These are phyloP conservation scores for Tricharina praecox DNA, from an alignment of 495 filamentous ascomycete genomes.

Conservation along the genomic window DNA sequence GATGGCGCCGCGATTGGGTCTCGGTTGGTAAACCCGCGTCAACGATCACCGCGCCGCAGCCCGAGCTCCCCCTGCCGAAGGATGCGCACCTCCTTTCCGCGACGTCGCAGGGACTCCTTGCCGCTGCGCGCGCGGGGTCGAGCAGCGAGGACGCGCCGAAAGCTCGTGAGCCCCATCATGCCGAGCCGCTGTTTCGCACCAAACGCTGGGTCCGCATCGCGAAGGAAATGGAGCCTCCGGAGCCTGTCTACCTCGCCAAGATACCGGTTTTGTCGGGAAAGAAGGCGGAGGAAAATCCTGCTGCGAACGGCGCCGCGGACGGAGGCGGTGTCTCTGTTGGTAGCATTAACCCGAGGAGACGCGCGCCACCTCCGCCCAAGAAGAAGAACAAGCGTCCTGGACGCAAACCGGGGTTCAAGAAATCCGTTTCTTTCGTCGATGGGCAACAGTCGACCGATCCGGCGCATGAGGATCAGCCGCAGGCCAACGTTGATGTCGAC, in stretches of 20 bases:
- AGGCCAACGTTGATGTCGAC: conserved; percentile 9
- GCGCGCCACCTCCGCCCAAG: conserved; percentile 58
- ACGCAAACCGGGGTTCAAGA: conserved; percentile 22
- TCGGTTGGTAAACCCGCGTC: conserved; percentile 35
- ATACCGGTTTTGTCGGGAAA: conserved; percentile 46
- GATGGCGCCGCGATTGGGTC: conserved; percentile 64
- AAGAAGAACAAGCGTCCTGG: conserved; percentile 38
- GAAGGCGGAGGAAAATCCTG: conserved; percentile 17
- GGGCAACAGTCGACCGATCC: conserved; percentile 8
- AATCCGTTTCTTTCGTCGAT: conserved; percentile 26
- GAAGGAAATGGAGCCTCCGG: conserved; percentile 58
- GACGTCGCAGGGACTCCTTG: conserved; percentile 67
- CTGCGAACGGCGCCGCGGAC: conserved; percentile 38
- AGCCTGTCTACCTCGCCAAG: conserved; percentile 73
- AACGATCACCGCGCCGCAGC: conserved; percentile 38
- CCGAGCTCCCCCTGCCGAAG: conserved; percentile 61
- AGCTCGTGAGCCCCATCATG: conserved; percentile 31
- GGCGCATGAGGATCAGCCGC: too few species aligned
- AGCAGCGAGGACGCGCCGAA: conserved; percentile 46
- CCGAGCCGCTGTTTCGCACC: conserved; percentile 43
- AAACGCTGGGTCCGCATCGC: conserved; percentile 67
- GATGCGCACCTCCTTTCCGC: conserved; percentile 66
- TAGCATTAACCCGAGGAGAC: conserved; percentile 36
- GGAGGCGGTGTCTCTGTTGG: conserved; percentile 43
- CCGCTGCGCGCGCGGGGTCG: conserved; percentile 61